Evolutionary conservation across 805 yeast species (phyloP), one percentile per base, ranked within the genome.

Genomic region (Scheffersomyces ergatensis): DNA sequence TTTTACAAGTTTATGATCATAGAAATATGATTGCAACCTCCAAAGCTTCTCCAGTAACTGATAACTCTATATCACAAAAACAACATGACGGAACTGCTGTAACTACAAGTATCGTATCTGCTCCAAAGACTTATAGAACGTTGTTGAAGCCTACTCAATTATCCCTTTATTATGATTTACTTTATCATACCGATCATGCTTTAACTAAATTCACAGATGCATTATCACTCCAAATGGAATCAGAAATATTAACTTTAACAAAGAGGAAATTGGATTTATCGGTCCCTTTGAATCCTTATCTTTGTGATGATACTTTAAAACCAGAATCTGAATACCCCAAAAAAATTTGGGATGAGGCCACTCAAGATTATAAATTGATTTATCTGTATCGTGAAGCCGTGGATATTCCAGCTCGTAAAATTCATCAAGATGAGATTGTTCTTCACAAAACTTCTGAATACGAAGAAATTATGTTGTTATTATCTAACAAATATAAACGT

Each of bases 1-100:
- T 92, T 13, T 62, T 92, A 36, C 88, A 88, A 56, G 83, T 92
- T n/a, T 79, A 77, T 49, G 99, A 92, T 61, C 96, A 90, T 59
- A 70, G 97, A 18, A 72, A 76, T 43, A 68, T 67, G 63, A 56
- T 60, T 5, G 42, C 47, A n/a, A 42, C 43, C 4, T 34, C 38
- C 11, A 24, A 18, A 21, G n/a, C 37, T 16, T 19, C 34, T 13
- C 14, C 40, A 5, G 30, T 36, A 12, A 7, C 43, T 11, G 27
- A 36, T 1, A 20, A 29, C 5, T 12, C 41, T 20, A 27, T 18
- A 12, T 40, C 33, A 24, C 33, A 43, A 16, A 30, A 45, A 24
- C 40, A 45, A 15, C 48, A 42, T 23, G 44, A 40, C 15, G 49
- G 45, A 5, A 40, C 46, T 9, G 24, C 24, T 7, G 24, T 9